Evolutionary conservation across 2,329 filamentous ascomycete species (phyloP).

Genomic region (Paramyrothecium roridum): DNA sequence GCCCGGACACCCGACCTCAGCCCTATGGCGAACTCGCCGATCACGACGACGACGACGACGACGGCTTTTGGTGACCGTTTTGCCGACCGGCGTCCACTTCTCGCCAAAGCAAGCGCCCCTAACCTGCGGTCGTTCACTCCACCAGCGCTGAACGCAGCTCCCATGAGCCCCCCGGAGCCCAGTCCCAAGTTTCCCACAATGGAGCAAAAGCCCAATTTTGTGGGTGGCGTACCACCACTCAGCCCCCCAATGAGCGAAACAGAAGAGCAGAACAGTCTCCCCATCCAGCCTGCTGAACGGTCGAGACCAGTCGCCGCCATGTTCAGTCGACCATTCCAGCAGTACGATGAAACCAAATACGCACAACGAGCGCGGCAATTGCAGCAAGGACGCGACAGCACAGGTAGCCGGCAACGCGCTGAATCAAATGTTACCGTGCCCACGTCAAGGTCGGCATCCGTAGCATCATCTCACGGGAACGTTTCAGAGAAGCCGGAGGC

Average conservation of each 20-base stretch:
- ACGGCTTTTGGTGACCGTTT: slow-evolving; percentile 40
- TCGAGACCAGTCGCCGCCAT: slow-evolving; percentile 75
- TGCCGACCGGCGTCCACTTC: slow-evolving; percentile 40
- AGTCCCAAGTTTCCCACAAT: slow-evolving; percentile 31
- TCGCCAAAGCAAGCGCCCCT: slow-evolving; percentile 61
- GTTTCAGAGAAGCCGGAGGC: slow-evolving; percentile 27
- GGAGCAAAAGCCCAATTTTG: slow-evolving; percentile 27
- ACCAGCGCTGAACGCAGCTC: slow-evolving; percentile 34
- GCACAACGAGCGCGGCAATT: slow-evolving; percentile 78
- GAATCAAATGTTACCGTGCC: slow-evolving; percentile 41
- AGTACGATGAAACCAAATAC: slow-evolving; percentile 84
- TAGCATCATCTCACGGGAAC: slow-evolving; percentile 37
- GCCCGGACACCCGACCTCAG: slow-evolving; percentile 48
- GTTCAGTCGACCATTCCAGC: slow-evolving; percentile 66
- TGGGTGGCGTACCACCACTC: slow-evolving; percentile 31
- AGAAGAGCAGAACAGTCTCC: slow-evolving; percentile 62
- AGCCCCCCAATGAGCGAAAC: slow-evolving; percentile 64
- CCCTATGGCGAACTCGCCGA: slow-evolving; percentile 43
- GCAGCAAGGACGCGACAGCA: slow-evolving; percentile 69
- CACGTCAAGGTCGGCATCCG: slow-evolving; percentile 41
- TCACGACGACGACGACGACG: slow-evolving; percentile 19
- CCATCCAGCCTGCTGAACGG: slow-evolving; percentile 71
- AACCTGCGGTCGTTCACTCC: slow-evolving; percentile 62
- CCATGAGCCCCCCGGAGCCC: slow-evolving; percentile 33
- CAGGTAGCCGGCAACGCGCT: slow-evolving; percentile 41